Percentiles rank a stretch among this genome's conserved stretches.
Evolutionary conservation across 441 rosid species (phyloP).

Genomic region (Cnidoscolus chayamansa): DNA sequence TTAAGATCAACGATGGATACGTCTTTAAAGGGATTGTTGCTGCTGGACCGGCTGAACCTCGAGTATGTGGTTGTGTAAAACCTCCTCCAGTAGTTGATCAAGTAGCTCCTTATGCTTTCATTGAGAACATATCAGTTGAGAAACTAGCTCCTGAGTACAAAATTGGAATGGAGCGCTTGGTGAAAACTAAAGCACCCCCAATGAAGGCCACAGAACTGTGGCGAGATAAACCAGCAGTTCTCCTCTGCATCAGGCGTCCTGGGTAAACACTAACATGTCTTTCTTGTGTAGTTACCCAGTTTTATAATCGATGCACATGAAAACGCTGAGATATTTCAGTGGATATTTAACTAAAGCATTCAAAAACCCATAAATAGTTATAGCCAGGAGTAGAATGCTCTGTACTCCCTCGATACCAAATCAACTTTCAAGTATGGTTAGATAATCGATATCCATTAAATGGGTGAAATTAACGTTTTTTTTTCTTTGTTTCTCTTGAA

Average conservation of each 20-base stretch:
- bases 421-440: neutral
- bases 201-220: constrained; percentile 63
- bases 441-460: neutral
- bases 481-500: constrained; percentile 20
- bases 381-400: neutral
- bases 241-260: constrained; percentile 62
- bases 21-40: constrained; percentile 64
- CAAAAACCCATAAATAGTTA: neutral
- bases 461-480: constrained; percentile 10
- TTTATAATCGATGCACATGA: constrained; percentile 1
- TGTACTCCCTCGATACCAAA: neutral
- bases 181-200: constrained; percentile 48
- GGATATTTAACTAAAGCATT: neutral
- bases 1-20: constrained; percentile 56
- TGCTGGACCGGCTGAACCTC: constrained; percentile 51
- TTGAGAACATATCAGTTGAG: constrained; percentile 51
- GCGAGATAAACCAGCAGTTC: constrained; percentile 53
- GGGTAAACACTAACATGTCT: constrained; percentile 39
- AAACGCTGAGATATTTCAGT: neutral
- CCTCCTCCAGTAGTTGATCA: constrained; percentile 47
- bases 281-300: neutral
- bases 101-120: constrained; percentile 45
- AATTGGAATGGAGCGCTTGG: constrained; percentile 54
- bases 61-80: constrained; percentile 58
- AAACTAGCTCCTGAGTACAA: constrained; percentile 55